These are phyloP conservation scores for Wickerhamiella pararugosa DNA, from an alignment of 1,139 yeast genomes.

Conservation along the genomic window DNA sequence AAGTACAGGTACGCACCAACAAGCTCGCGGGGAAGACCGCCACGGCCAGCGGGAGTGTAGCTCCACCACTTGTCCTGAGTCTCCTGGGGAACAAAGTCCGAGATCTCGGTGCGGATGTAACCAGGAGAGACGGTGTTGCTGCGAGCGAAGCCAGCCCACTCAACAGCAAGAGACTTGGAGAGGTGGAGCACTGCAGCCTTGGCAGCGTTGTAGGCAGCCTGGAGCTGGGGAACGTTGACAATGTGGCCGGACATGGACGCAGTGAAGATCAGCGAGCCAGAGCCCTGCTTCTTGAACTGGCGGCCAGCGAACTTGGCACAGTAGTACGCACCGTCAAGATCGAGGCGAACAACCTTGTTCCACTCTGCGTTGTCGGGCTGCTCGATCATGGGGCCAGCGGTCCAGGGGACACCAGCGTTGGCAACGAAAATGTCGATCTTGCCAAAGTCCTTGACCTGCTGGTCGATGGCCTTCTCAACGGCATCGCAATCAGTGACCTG, in stretches of 20 bases:
- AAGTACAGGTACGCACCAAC: constrained; percentile 79
- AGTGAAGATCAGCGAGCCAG: constrained; percentile 67
- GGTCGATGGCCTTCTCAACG: constrained; percentile 42
- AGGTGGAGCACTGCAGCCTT: constrained; percentile 77
- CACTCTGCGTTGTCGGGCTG: constrained; percentile 42
- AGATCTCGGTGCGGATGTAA: constrained; percentile 59
- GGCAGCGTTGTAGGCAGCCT: constrained; percentile 83
- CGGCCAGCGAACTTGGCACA: constrained; percentile 58
- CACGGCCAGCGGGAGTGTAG: constrained; percentile 56
- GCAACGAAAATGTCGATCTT: constrained; percentile 75
- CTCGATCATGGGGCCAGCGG: constrained; percentile 53
- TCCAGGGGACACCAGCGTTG: constrained; percentile 87
- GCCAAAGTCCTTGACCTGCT: constrained; percentile 56
- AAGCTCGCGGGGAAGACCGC: constrained; percentile 57
- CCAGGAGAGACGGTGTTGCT: constrained; percentile 82
- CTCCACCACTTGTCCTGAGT: constrained; percentile 49
- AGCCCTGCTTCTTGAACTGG: constrained; percentile 52
- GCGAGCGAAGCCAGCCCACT: constrained; percentile 82
- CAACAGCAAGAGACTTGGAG: constrained; percentile 70
- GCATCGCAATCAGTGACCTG: constrained; percentile 44
- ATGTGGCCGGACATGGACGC: constrained; percentile 87
- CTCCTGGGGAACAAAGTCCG: constrained; percentile 41
- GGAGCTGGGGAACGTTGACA: constrained; percentile 77
- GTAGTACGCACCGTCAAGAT: constrained; percentile 63
- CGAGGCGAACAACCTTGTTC: constrained; percentile 55